These are phyloP conservation scores for Aphanocladium album DNA, from an alignment of 2,329 filamentous ascomycete genomes.

Conservation along the genomic window DNA sequence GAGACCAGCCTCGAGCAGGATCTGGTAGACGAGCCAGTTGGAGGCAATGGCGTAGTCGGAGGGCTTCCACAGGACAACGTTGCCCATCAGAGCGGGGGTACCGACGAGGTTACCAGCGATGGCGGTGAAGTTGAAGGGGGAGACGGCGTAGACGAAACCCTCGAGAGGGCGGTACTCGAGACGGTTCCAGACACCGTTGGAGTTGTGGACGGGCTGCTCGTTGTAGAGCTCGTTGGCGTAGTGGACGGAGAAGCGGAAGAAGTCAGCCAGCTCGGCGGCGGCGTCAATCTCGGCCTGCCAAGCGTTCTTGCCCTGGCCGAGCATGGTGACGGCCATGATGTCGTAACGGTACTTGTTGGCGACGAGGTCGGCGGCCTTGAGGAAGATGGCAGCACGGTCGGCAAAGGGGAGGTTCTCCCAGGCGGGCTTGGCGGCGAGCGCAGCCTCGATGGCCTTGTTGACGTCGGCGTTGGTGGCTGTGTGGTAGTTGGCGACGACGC, in stretches of 20 bases:
- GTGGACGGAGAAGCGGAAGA: slow-evolving; percentile 89
- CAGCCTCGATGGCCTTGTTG: slow-evolving; percentile 72
- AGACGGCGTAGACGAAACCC: slow-evolving; percentile 91
- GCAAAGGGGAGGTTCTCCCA: slow-evolving; percentile 88
- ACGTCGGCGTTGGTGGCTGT: slow-evolving; percentile 75
- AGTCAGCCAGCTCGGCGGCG: slow-evolving; percentile 87
- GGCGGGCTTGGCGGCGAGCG: slow-evolving; percentile 75
- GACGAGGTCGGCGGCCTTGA: slow-evolving; percentile 92
- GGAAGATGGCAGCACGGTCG: slow-evolving; percentile 86
- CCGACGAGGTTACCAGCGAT: slow-evolving; percentile 84
- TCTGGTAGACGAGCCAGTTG: slow-evolving; percentile 86
- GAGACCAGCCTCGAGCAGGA: slow-evolving; percentile 84
- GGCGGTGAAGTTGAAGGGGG: slow-evolving; percentile 95
- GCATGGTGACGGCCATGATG: slow-evolving; percentile 91
- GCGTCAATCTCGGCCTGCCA: slow-evolving; percentile 99
- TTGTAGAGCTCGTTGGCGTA: slow-evolving; percentile 89
- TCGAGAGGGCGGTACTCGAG: slow-evolving; percentile 86
- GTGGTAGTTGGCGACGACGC: slow-evolving; percentile 76
- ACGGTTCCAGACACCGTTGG: slow-evolving; percentile 84
- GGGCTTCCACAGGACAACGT: slow-evolving; percentile 97
- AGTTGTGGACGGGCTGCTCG: slow-evolving; percentile 79
- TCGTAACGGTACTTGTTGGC: slow-evolving; percentile 92
- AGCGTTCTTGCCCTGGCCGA: slow-evolving; percentile 95
- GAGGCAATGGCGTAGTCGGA: slow-evolving; percentile 83
- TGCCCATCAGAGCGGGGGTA: slow-evolving; percentile 82